Conservation (phyloP, 768 basidiomycete species). For the Auricularia cornea region DNA sequence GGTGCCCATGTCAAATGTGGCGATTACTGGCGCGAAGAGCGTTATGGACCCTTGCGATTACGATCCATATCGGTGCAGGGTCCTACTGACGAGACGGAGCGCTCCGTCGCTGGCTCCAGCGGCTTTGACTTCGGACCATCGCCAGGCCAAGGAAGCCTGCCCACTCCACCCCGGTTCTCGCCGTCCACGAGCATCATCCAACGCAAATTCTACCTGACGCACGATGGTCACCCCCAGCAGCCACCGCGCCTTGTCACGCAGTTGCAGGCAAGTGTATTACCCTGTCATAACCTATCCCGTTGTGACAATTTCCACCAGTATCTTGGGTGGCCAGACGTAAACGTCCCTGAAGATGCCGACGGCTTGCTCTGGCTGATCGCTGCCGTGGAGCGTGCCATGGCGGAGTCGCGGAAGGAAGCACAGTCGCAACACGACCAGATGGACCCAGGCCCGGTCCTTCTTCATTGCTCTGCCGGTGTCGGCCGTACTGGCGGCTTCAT, state of each 20-base stretch:
- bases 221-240: slow-evolving; percentile 49
- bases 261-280: slow-evolving; percentile 39
- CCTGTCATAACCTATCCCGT: not conserved
- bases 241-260: slow-evolving; percentile 68
- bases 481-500: slow-evolving; percentile 94
- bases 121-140: slow-evolving; percentile 35
- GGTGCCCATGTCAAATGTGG: slow-evolving; percentile 86
- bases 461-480: slow-evolving; percentile 93
- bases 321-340: slow-evolving; percentile 93
- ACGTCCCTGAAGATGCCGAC: slow-evolving; percentile 78
- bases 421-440: slow-evolving; percentile 21
- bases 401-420: slow-evolving; percentile 37
- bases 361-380: slow-evolving; percentile 67
- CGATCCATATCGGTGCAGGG: slow-evolving; percentile 42
- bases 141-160: not conserved
- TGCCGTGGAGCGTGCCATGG: slow-evolving; percentile 47
- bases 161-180: not conserved
- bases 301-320: slow-evolving; percentile 33
- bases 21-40: slow-evolving; percentile 62
- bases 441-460: slow-evolving; percentile 43
- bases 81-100: slow-evolving; percentile 26
- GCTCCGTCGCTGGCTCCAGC: slow-evolving; percentile 16
- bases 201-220: slow-evolving; percentile 53
- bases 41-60: slow-evolving; percentile 66
- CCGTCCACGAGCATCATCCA: slow-evolving; percentile 23